Conservation (phyloP, 441 rosid genomes). For the Adansonia madagascariensis region DNA sequence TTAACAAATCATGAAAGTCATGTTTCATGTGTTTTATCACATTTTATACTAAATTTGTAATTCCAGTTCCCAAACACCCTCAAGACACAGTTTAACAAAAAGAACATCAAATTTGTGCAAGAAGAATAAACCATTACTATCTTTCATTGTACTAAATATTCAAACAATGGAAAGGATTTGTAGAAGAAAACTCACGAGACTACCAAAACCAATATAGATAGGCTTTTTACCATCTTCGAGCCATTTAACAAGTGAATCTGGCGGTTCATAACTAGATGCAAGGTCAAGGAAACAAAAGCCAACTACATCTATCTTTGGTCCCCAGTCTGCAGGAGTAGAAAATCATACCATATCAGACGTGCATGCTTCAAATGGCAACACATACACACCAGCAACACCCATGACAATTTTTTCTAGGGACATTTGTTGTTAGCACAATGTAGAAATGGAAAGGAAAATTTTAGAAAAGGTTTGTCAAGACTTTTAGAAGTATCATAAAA, state of each 20-base stretch:
- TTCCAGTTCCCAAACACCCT: slow-evolving; percentile 10
- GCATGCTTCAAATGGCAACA: slow-evolving; percentile 15
- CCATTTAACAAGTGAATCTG: slow-evolving; percentile 50
- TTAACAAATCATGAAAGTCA: neutral
- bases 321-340: slow-evolving; percentile 50
- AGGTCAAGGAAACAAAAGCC: slow-evolving; percentile 65
- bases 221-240: slow-evolving; percentile 49
- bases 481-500: neutral
- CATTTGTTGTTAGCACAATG: neutral
- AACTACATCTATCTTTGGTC: slow-evolving; percentile 53
- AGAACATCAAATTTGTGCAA: neutral
- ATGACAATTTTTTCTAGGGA: neutral
- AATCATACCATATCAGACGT: slow-evolving; percentile 7
- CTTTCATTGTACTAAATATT: neutral
- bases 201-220: slow-evolving; percentile 61
- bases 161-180: slow-evolving; percentile 9
- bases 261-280: slow-evolving; percentile 55
- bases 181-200: slow-evolving; percentile 50
- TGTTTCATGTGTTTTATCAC: neutral
- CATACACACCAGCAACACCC: neutral
- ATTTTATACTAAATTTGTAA: neutral
- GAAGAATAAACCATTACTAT: slow-evolving; percentile 2
- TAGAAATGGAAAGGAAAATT: neutral
- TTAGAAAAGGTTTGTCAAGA: neutral
- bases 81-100: neutral